Evolutionary conservation across 2,329 filamentous ascomycete species (phyloP).

Genomic region (Paraphoma chrysanthemicola): DNA sequence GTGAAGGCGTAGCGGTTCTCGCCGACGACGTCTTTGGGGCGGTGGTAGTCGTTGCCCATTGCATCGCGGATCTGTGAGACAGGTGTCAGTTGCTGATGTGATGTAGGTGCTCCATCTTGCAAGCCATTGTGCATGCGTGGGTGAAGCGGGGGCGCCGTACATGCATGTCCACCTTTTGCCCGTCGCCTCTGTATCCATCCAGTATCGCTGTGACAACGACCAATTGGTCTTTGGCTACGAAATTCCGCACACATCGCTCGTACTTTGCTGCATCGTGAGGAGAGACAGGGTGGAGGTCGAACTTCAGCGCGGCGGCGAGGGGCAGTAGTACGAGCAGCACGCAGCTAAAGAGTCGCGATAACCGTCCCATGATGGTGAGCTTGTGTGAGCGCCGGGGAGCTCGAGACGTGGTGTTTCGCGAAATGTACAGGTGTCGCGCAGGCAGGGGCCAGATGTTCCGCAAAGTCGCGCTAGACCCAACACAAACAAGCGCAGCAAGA

Average conservation of each 20-base stretch:
- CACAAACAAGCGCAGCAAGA: conserved; percentile 15
- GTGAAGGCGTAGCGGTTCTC: conserved; percentile 95
- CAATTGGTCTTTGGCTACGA: conserved; percentile 87
- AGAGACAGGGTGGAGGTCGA: conserved; percentile 80
- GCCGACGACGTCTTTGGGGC: conserved; percentile 87
- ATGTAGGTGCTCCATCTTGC: neutral
- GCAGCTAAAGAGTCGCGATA: conserved; percentile 40
- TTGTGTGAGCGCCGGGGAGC: conserved; percentile 15
- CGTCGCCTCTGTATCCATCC: conserved; percentile 86
- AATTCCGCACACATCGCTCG: conserved; percentile 95
- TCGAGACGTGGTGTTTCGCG: conserved; percentile 27
- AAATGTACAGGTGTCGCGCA: conserved; percentile 29
- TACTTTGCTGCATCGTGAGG: conserved; percentile 68
- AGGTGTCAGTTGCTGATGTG: neutral
- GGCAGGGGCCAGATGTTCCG: conserved; percentile 45
- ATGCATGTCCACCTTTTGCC: conserved; percentile 92
- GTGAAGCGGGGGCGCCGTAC: conserved; percentile 60
- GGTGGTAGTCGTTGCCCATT: conserved; percentile 93
- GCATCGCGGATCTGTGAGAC: conserved; percentile 83
- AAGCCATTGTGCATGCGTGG: no score
- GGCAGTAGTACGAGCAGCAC: conserved; percentile 51
- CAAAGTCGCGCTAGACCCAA: conserved; percentile 17
- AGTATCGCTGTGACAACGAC: conserved; percentile 94
- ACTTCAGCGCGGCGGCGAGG: conserved; percentile 76
- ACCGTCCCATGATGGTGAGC: conserved; percentile 41